Evolutionary conservation across 495 filamentous ascomycete species (phyloP).

Genomic region (Penicillium malachiteum): DNA sequence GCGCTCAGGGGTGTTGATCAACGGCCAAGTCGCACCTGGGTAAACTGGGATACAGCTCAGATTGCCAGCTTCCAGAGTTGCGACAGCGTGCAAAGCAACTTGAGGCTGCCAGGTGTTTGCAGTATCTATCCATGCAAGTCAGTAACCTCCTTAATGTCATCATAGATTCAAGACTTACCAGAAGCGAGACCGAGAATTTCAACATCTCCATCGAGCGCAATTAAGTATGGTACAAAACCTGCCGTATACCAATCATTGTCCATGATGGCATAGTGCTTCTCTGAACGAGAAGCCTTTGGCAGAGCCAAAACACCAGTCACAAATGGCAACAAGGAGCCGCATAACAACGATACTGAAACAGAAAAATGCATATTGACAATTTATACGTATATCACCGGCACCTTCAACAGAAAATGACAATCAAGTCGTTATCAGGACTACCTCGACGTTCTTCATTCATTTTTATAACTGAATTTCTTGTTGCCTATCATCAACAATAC

Average conservation of each 20-base stretch:
- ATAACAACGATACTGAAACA: slow-evolving; percentile 16
- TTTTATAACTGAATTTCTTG: neutral
- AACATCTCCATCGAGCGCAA: slow-evolving; percentile 29
- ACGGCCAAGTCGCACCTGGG: slow-evolving; percentile 30
- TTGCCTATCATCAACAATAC: neutral
- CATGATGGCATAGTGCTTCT: slow-evolving; percentile 29
- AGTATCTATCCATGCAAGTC: slow-evolving; percentile 19
- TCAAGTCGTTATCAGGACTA: neutral
- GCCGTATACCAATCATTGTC: slow-evolving; percentile 39
- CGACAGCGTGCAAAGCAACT: slow-evolving; percentile 29
- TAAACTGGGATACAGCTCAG: slow-evolving; percentile 36
- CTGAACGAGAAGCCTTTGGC: slow-evolving; percentile 4
- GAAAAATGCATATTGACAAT: slow-evolving; percentile 13
- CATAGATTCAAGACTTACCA: slow-evolving; percentile 9
- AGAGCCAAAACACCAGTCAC: slow-evolving; percentile 10
- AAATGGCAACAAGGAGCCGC: slow-evolving; percentile 15
- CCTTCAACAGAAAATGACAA: neutral
- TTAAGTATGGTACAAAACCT: slow-evolving; percentile 30
- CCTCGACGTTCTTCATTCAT: too few relatives aligned
- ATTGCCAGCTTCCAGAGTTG: slow-evolving; percentile 32
- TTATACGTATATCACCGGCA: neutral
- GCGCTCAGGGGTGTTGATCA: slow-evolving; percentile 31
- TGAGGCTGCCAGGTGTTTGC: slow-evolving; percentile 35
- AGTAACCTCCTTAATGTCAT: neutral
- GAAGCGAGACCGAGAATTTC: slow-evolving; percentile 30